These are phyloP conservation scores for Tulasnella sp. DNA, from an alignment of 768 basidiomycete genomes.

Conservation along the genomic window DNA sequence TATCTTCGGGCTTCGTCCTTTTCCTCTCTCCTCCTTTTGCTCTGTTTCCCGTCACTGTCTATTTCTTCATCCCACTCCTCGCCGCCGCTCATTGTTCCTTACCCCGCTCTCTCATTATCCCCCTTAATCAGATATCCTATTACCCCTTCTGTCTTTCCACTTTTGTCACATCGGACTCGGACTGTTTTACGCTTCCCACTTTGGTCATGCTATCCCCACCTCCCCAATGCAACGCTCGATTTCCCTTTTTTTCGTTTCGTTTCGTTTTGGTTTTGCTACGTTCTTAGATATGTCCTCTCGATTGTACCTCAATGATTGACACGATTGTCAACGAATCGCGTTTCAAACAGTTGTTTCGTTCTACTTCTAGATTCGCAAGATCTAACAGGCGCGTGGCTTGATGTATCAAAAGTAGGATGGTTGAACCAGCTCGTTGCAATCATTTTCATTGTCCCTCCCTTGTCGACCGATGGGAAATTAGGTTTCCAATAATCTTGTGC, in stretches of 20 bases:
- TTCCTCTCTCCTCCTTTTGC: neutral
- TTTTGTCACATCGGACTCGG: neutral
- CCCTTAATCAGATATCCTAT: neutral
- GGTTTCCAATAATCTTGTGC: too few relatives aligned
- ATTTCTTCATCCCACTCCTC: neutral
- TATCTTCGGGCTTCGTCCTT: neutral
- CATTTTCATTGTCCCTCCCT: too few relatives aligned
- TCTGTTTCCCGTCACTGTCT: neutral
- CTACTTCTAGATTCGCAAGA: too few relatives aligned
- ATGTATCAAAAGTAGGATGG: too few relatives aligned
- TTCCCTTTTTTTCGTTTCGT: neutral
- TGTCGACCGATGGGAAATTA: too few relatives aligned
- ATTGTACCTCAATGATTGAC: too few relatives aligned
- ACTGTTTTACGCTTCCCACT: neutral
- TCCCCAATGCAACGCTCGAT: neutral
- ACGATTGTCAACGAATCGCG: too few relatives aligned
- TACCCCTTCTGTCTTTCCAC: neutral
- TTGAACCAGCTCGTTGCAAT: too few relatives aligned
- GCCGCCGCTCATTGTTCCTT: too few relatives aligned
- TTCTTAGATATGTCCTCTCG: too few relatives aligned
- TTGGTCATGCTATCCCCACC: neutral
- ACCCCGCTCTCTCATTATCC: neutral
- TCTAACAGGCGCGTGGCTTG: too few relatives aligned
- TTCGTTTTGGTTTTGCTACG: neutral
- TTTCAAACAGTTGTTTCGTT: too few relatives aligned